Conservation (phyloP, 345 rosid species). For the Eucalyptus tenuipes region DNA sequence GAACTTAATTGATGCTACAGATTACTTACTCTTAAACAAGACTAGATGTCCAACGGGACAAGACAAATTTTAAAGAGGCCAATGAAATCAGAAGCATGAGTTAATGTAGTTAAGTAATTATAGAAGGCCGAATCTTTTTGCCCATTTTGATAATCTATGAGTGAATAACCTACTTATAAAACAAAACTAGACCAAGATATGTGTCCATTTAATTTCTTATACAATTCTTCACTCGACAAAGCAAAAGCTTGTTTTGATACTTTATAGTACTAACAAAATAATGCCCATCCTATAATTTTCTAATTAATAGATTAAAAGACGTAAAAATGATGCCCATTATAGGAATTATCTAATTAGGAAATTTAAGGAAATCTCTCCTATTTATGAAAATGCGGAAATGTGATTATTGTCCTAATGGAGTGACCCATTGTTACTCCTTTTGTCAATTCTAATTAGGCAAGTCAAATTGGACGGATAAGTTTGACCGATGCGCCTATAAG, state of each 20-base stretch:
- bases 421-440: background rate
- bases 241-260: background rate
- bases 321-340: background rate
- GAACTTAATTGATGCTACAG: background rate
- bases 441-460: background rate
- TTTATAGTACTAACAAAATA: background rate
- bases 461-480: background rate
- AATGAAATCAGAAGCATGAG: background rate
- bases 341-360: background rate
- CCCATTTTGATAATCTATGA: background rate
- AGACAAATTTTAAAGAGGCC: background rate
- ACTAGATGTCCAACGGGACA: background rate
- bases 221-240: background rate
- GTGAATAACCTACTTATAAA: background rate
- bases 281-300: background rate
- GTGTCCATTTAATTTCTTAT: background rate
- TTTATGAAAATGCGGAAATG: background rate
- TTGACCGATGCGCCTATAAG: background rate
- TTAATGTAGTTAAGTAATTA: background rate
- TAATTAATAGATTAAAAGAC: background rate
- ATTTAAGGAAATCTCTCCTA: background rate
- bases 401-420: background rate
- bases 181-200: background rate
- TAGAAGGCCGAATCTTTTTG: background rate
- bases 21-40: background rate